These are phyloP conservation scores for Psilocybe cubensis DNA, from an alignment of 768 basidiomycete species.

Conservation along the genomic window DNA sequence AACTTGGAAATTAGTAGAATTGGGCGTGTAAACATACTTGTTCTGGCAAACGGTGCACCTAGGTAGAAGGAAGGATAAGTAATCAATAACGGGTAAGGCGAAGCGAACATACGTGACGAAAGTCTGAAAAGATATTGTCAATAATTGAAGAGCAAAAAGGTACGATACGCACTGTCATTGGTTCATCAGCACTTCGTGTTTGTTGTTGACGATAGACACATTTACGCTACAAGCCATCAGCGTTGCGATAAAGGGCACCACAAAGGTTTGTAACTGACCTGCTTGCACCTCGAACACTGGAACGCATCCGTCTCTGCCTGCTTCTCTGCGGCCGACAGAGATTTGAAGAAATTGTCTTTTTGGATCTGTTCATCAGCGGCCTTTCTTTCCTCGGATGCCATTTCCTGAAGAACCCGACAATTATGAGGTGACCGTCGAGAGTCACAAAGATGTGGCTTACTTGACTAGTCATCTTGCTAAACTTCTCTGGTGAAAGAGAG, in stretches of 20 bases:
- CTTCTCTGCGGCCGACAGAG: conserved; percentile 86
- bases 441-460: conserved; percentile 41
- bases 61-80: neutral
- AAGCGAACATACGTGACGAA: conserved; percentile 20
- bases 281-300: conserved; percentile 95
- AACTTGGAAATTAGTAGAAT: neutral
- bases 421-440: neutral
- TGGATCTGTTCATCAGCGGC: conserved; percentile 81
- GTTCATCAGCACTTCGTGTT: conserved; percentile 96
- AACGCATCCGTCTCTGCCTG: conserved; percentile 97
- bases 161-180: conserved; percentile 70
- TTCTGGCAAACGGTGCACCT: conserved; percentile 19
- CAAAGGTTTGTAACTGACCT: conserved; percentile 45
- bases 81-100: neutral
- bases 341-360: conserved; percentile 87
- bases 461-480: conserved; percentile 82
- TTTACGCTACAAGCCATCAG: conserved; percentile 57
- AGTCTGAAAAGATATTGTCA: conserved; percentile 12
- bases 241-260: neutral
- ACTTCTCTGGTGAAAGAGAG: conserved; percentile 66
- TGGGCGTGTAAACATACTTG: conserved; percentile 1
- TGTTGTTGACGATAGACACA: conserved; percentile 95
- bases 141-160: neutral
- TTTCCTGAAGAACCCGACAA: conserved; percentile 63
- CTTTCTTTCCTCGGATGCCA: conserved; percentile 93